These are phyloP conservation scores for Ogataea wickerhamii DNA, from an alignment of 805 yeast species.

Conservation along the genomic window DNA sequence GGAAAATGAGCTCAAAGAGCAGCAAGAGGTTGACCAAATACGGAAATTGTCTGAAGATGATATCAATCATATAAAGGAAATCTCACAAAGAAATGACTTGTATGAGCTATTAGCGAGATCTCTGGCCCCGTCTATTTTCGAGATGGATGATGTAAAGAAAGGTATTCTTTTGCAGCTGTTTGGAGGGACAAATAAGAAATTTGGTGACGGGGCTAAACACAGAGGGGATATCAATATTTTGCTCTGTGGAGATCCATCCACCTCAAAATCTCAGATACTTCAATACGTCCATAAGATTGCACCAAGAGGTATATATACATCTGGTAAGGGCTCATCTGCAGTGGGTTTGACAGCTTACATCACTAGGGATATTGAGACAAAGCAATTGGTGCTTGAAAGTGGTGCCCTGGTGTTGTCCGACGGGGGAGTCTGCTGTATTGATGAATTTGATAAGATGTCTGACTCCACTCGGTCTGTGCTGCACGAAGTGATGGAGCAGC, in stretches of 20 bases:
- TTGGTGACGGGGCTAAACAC: slow-evolving; percentile 86
- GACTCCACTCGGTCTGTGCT: slow-evolving; percentile 91
- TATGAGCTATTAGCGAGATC: slow-evolving; percentile 87
- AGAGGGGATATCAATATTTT: slow-evolving; percentile 93
- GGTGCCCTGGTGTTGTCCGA: slow-evolving; percentile 97
- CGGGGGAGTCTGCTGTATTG: slow-evolving; percentile 98
- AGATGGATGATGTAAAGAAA: slow-evolving; percentile 94
- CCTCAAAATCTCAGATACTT: slow-evolving; percentile 90
- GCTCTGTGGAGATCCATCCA: slow-evolving; percentile 97
- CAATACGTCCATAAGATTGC: slow-evolving; percentile 97
- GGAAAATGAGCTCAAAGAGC: slow-evolving; percentile 55
- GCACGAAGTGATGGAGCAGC: slow-evolving; percentile 99
- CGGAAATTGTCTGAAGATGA: slow-evolving; percentile 70
- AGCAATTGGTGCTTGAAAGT: slow-evolving; percentile 86
- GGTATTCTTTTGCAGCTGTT: slow-evolving; percentile 89
- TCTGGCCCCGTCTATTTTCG: slow-evolving; percentile 94
- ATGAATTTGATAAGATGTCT: slow-evolving; percentile 97
- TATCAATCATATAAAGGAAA: slow-evolving; percentile 55
- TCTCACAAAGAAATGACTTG: slow-evolving; percentile 67
- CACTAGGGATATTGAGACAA: slow-evolving; percentile 90
- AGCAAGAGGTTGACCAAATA: slow-evolving; percentile 71
- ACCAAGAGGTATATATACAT: slow-evolving; percentile 96
- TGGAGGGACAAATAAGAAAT: slow-evolving; percentile 91
- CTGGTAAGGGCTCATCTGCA: slow-evolving; percentile 98
- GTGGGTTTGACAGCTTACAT: slow-evolving; percentile 98